Evolutionary conservation across 2,329 filamentous ascomycete genomes (phyloP).

Genomic region (Decorospora gaudefroyi): DNA sequence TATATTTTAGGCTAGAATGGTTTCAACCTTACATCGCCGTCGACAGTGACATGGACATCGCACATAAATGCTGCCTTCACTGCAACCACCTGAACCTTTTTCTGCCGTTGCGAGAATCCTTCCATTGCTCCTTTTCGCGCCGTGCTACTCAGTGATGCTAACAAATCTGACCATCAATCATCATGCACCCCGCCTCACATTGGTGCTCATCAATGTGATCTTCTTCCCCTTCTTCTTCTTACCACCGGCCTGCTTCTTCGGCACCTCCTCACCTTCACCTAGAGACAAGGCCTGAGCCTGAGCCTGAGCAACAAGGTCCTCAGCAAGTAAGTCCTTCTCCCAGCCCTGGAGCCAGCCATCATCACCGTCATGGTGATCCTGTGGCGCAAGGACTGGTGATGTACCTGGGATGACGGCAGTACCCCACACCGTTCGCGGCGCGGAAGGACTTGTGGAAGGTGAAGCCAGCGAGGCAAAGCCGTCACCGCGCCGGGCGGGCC

Average conservation of each 20-base stretch:
- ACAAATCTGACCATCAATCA: constrained; percentile 15
- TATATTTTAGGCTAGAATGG: background rate
- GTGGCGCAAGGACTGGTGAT: constrained; percentile 60
- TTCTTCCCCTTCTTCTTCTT: constrained; percentile 70
- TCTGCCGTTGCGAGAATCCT: too few relatives aligned
- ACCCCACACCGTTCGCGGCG: constrained; percentile 87
- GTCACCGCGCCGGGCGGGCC: constrained; percentile 58
- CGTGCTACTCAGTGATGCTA: constrained; percentile 32
- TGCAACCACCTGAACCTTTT: too few relatives aligned
- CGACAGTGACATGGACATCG: background rate
- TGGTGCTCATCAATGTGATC: constrained; percentile 71
- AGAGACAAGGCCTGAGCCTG: constrained; percentile 51
- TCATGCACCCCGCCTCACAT: constrained; percentile 60
- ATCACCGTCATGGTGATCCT: constrained; percentile 54
- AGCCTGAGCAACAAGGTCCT: constrained; percentile 57
- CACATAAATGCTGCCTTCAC: too few relatives aligned
- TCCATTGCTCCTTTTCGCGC: constrained; percentile 32
- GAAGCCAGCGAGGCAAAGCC: constrained; percentile 70
- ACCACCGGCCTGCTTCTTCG: constrained; percentile 48
- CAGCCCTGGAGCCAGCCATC: constrained; percentile 88
- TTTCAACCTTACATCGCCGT: too few relatives aligned
- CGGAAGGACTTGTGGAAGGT: constrained; percentile 79
- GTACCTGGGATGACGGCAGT: constrained; percentile 67
- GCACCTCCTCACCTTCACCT: constrained; percentile 32
- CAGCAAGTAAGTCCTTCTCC: constrained; percentile 75